A percentile compares a stretch with the other conserved stretches of the same genome.
phyloP scores from a whole-genome alignment of 2,329 filamentous ascomycete genomes.

The Hymenoscyphus salicellus region DNA sequence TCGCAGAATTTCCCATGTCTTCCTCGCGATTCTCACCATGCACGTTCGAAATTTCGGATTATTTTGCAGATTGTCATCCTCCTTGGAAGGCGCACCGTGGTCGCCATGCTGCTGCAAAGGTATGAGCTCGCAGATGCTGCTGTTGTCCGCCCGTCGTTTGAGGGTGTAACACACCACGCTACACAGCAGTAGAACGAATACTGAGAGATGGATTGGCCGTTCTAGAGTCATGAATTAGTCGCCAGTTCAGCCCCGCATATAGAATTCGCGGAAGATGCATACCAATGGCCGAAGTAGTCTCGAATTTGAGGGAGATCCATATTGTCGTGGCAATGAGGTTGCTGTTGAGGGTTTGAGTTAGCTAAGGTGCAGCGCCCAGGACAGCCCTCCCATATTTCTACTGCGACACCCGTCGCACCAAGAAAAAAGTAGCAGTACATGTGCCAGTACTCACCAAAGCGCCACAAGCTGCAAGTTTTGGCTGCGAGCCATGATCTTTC shows the following conservation, averaged over 20 bases:
- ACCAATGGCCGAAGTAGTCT: conserved; percentile 11
- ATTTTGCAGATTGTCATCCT: neutral
- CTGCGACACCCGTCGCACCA: no score
- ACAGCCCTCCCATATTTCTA: no score
- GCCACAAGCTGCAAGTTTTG: conserved; percentile 4
- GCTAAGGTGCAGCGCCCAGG: neutral
- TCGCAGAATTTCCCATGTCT: neutral
- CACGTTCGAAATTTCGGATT: neutral
- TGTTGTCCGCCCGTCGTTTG: neutral
- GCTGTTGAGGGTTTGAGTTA: neutral
- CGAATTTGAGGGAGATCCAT: conserved; percentile 7
- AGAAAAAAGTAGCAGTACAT: neutral
- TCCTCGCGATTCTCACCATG: neutral
- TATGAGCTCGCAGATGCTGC: neutral
- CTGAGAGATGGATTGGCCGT: conserved; percentile 12
- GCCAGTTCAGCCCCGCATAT: neutral
- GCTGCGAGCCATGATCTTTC: conserved; percentile 2
- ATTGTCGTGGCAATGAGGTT: conserved; percentile 10
- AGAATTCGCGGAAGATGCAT: neutral
- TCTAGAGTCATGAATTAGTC: conserved; percentile 7
- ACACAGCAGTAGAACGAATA: conserved; percentile 2
- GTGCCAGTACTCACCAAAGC: conserved; percentile 3
- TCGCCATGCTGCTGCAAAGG: neutral
- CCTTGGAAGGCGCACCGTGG: neutral
- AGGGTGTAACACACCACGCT: conserved; percentile 6